phyloP scores from a whole-genome alignment of 2,329 filamentous ascomycete species.

The Arthrobotrys sphaeroides region DNA sequence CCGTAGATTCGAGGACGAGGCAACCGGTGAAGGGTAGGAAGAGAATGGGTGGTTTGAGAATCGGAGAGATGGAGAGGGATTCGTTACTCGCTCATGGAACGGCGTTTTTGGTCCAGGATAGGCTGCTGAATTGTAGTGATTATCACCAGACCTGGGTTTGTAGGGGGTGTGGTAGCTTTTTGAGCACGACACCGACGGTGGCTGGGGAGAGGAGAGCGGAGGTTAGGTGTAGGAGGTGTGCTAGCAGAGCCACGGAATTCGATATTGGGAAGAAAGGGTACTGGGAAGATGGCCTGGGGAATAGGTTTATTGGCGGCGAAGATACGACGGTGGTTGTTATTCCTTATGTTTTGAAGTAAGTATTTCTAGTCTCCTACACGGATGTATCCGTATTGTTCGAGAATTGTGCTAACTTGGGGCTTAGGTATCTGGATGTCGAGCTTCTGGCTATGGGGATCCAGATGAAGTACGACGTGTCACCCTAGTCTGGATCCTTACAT shows the following conservation, averaged over 20 bases:
- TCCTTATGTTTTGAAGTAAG: constrained; percentile 84
- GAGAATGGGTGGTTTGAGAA: constrained; percentile 96
- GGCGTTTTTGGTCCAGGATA: constrained; percentile 92
- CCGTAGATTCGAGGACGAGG: constrained; percentile 86
- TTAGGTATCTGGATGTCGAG: constrained; percentile 81
- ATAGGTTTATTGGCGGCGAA: constrained; percentile 85
- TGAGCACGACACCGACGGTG: constrained; percentile 82
- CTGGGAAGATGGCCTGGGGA: constrained; percentile 91
- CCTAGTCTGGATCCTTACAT: no score
- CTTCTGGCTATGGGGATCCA: constrained; percentile 95
- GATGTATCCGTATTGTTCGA: neutral
- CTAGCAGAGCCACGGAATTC: constrained; percentile 69
- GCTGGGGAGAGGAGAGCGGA: constrained; percentile 73
- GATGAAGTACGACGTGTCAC: constrained; percentile 82
- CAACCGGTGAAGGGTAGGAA: constrained; percentile 94
- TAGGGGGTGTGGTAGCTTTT: constrained; percentile 85
- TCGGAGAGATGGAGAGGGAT: constrained; percentile 99
- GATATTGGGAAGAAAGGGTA: constrained; percentile 74
- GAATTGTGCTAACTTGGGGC: constrained; percentile 31
- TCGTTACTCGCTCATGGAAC: constrained; percentile 93
- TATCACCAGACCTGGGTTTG: constrained; percentile 91
- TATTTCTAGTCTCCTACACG: neutral
- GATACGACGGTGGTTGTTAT: constrained; percentile 92
- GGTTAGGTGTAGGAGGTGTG: constrained; percentile 82
- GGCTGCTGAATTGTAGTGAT: constrained; percentile 96